Conservation (phyloP, 2,329 filamentous ascomycete genomes). For the Fonsecaea pedrosoi region DNA sequence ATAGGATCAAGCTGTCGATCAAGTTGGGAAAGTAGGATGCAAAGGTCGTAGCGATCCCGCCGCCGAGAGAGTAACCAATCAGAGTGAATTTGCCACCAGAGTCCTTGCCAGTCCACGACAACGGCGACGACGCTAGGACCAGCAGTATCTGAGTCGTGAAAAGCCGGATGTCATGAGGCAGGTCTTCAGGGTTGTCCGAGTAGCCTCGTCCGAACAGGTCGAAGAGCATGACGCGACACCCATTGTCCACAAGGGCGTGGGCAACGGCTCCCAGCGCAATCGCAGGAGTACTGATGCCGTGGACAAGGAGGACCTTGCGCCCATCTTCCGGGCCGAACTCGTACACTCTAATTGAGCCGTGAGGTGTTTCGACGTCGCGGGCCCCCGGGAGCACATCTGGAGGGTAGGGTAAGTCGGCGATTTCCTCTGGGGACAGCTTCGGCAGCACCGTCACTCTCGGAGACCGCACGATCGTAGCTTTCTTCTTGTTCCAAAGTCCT, state of each 20-base stretch:
- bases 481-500: constrained; percentile 20
- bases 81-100: constrained; percentile 68
- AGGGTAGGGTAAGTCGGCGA: constrained; percentile 65
- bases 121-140: constrained; percentile 70
- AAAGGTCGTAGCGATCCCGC: constrained; percentile 74
- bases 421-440: constrained; percentile 47
- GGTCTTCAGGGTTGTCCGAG: constrained; percentile 69
- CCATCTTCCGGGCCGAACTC: constrained; percentile 79
- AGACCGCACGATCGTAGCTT: constrained; percentile 40
- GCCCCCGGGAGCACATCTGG: constrained; percentile 72
- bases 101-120: constrained; percentile 66
- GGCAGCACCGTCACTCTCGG: constrained; percentile 47
- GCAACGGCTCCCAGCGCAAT: constrained; percentile 72
- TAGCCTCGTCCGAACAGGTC: constrained; percentile 76
- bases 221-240: constrained; percentile 80
- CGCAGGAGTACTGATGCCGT: constrained; percentile 81
- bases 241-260: constrained; percentile 66
- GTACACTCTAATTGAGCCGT: constrained; percentile 75
- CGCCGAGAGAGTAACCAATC: constrained; percentile 81
- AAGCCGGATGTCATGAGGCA: constrained; percentile 75
- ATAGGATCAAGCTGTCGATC: constrained; percentile 72
- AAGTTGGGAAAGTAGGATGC: constrained; percentile 71
- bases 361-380: constrained; percentile 67
- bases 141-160: constrained; percentile 76
- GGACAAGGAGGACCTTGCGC: constrained; percentile 74